Evolutionary conservation across 495 filamentous ascomycete genomes (phyloP), one percentile per base, ranked within the genome.

Genomic region (Coniosporium apollinis): DNA sequence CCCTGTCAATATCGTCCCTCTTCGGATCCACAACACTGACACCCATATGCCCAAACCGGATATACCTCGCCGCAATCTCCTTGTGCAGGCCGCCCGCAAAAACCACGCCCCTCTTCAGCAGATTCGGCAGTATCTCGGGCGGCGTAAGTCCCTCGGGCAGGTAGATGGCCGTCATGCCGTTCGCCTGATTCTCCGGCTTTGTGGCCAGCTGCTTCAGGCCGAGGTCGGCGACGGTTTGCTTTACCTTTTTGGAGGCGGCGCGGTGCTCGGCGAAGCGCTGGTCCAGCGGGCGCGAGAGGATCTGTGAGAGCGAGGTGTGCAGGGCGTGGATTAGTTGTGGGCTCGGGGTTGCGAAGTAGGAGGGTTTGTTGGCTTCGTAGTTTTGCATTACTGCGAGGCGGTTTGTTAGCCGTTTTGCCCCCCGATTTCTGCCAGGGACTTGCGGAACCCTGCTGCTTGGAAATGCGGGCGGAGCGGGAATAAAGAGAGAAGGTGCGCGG

Each of bases 131-230:
- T 9, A 97, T 59, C 35, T 93, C 81, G 3, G 83, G 65, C 9
- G 76, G 72, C 41, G 74, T 68, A 19, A 97, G 65, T 20, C 66
- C 76, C 36, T 94, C 81, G 2, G 89, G 89, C 32, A 97, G 69
- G 56, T 87, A 94, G 41, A 96, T 85, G 32, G 89, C 86, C 9
- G 89, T 94, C 89, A 97, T 97, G 50, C 79, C 83, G 50, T 91
- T 87, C 19, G 89, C 84, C 65, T 94, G 89, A 53, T 86, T 77
- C 40, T 83, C 85, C 0, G 81, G 78, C 49, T 80, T 79, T 22
- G 71, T 47, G 18, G 89, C 84, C 10, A 96, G 60, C 57, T 94
- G 85, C 54, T 79, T 75, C 39, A 97, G 64, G 7, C 89, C 89
- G 26, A 94, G 65, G 28, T 76, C 77, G 10, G 72, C 56, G 29